These are phyloP conservation scores for Leucocoprinus birnbaumii DNA, from an alignment of 768 basidiomycete genomes.

Conservation along the genomic window DNA sequence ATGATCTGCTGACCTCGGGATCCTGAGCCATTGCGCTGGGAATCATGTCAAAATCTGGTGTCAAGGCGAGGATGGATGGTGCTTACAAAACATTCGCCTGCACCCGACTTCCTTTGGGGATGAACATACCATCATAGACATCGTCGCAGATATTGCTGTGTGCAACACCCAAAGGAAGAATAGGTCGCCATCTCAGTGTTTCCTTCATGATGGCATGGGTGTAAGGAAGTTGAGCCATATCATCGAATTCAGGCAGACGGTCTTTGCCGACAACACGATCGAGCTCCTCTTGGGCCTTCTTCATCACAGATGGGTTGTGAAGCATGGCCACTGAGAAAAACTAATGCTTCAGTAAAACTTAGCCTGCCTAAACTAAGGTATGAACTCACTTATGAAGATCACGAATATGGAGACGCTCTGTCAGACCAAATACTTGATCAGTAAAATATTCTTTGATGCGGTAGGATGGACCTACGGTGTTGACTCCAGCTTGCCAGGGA, in stretches of 20 bases:
- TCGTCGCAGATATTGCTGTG: slow-evolving; percentile 34
- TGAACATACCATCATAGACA: slow-evolving; percentile 30
- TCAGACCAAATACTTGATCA: neutral
- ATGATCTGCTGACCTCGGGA: slow-evolving; percentile 14
- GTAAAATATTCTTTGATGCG: neutral
- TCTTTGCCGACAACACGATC: slow-evolving; percentile 25
- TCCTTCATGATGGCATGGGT: slow-evolving; percentile 19
- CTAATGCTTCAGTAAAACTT: neutral
- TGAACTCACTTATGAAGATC: slow-evolving; percentile 13
- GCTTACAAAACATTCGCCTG: slow-evolving; percentile 23
- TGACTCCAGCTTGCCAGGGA: slow-evolving; percentile 27
- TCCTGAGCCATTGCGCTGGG: slow-evolving; percentile 23
- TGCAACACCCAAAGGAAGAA: slow-evolving; percentile 27
- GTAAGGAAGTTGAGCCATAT: slow-evolving; percentile 20
- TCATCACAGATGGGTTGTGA: slow-evolving; percentile 21
- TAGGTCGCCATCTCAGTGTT: slow-evolving; percentile 21
- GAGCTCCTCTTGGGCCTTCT: slow-evolving; percentile 28
- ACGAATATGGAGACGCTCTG: slow-evolving; percentile 8
- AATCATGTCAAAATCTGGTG: neutral
- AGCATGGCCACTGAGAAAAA: slow-evolving; percentile 25
- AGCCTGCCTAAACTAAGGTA: neutral
- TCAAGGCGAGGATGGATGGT: neutral
- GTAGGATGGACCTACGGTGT: slow-evolving; percentile 21
- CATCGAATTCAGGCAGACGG: slow-evolving; percentile 24
- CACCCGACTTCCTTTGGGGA: slow-evolving; percentile 32